Percentiles rank a stretch among this genome's conserved stretches.
Evolutionary conservation across 352 stramenopile genomes (phyloP).

Genomic region (Phytophthora rubi): DNA sequence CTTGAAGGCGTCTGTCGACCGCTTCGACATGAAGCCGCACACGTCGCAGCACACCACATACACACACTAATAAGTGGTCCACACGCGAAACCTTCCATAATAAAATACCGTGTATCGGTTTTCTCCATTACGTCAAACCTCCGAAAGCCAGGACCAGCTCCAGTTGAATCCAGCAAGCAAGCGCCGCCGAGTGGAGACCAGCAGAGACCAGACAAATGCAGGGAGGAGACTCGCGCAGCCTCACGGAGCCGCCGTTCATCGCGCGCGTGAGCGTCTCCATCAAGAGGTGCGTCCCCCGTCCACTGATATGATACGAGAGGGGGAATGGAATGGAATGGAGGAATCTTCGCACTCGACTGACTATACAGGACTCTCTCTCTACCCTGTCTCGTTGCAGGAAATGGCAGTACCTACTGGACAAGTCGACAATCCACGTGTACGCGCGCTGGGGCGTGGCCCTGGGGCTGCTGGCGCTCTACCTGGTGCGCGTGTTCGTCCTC

Average conservation of each 20-base stretch:
- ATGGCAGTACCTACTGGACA: slow-evolving; percentile 98
- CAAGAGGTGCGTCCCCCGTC: slow-evolving; percentile 60
- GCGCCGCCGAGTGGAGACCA: slow-evolving; percentile 2
- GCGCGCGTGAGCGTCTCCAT: slow-evolving; percentile 80
- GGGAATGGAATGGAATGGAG: background rate
- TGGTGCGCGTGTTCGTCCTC: slow-evolving; percentile 92
- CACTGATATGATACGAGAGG: background rate
- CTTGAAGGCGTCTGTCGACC: slow-evolving; percentile 47
- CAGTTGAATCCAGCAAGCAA: slow-evolving; percentile 11
- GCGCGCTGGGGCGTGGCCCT: slow-evolving; percentile 92
- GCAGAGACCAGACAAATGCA: slow-evolving; percentile 35
- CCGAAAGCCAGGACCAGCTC: slow-evolving; percentile 36
- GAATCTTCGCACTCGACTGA: slow-evolving; percentile 12
- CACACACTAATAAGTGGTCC: slow-evolving; percentile 17
- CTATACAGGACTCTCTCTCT: background rate
- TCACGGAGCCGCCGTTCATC: slow-evolving; percentile 83
- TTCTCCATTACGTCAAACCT: slow-evolving; percentile 21
- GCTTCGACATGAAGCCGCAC: slow-evolving; percentile 43
- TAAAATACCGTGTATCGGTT: slow-evolving; percentile 1
- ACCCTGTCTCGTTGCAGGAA: slow-evolving; percentile 63
- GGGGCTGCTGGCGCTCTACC: slow-evolving; percentile 91
- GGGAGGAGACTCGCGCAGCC: slow-evolving; percentile 61
- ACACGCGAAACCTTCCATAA: slow-evolving; percentile 1
- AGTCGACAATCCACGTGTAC: slow-evolving; percentile 97
- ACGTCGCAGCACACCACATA: slow-evolving; percentile 17